Evolutionary conservation across 2,329 filamentous ascomycete species (phyloP), one percentile per base, ranked within the genome.

Genomic region (Alternaria postmessia): DNA sequence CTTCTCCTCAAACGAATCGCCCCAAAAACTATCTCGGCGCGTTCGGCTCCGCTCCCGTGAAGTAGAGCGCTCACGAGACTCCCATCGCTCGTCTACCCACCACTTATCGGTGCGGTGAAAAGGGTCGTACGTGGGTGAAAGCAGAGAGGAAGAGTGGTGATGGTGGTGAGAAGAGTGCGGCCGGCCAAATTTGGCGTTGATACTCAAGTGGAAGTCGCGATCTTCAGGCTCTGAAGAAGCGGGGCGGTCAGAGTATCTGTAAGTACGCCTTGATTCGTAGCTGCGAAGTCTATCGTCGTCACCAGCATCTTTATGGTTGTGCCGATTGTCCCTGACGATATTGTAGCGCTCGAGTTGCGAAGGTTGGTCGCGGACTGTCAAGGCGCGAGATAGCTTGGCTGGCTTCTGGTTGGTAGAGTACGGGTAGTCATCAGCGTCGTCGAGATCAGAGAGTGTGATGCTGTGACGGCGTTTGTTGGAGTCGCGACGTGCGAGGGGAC

Each of bases 311-410:
- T 61, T 43, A 3, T 55, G 55, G 14, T 47, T 51, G 20, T 56
- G 57, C 24, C 59, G 44, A 7, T 59, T 57, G 46, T 65, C 63
- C 18, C 65, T 68, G 68, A 71, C 75, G 64, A 77, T 63, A 57
- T 75, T 75, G 66, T 74, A 77, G 53, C 75, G 74, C 58, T 76
- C 72, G 18, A 75, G 64, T 48, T 70, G 66, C 49, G 64, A 67
- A 48, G 75, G 71, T 34, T 69, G 65, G 48, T 66, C 42, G 54
- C 69, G 73, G 41, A 72, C 59, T 41, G 70, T 70, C 11, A 75
- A 63, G 51, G 73, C 67, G 42, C 69, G 71, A 7, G 69, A 74
- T 63, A 60, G 54, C 11, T 54, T 63, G 38, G 48, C 51, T 11
- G 63, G 57, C 9, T 60, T 63, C 54, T 66, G 63, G 30, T 59